Evolutionary conservation across 441 rosid genomes (phyloP).

Genomic region (Populus hybrid): DNA sequence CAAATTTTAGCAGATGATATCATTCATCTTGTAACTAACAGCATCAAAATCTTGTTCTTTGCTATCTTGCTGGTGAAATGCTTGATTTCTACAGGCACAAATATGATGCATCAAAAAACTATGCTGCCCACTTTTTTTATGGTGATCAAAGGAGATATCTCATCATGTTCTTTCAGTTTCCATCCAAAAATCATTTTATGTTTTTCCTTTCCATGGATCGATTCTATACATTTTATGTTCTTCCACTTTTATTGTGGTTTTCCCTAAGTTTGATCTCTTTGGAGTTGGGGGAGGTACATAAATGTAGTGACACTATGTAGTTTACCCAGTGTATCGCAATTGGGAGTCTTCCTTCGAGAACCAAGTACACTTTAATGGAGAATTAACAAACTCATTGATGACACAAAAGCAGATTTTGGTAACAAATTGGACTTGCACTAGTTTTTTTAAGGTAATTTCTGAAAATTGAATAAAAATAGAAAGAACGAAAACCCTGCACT

Average conservation of each 20-base stretch:
- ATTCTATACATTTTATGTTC: background rate
- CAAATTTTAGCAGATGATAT: background rate
- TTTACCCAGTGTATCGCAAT: background rate
- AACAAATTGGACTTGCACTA: conserved; percentile 17
- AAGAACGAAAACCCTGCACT: background rate
- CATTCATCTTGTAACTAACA: background rate
- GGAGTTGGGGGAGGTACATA: background rate
- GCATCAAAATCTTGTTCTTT: background rate
- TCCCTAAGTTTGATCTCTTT: background rate
- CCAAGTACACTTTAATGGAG: conserved; percentile 8
- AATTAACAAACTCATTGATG: conserved; percentile 13
- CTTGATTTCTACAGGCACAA: background rate
- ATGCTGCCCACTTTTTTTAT: background rate
- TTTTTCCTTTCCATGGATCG: background rate
- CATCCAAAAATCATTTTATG: background rate
- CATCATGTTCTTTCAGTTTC: background rate
- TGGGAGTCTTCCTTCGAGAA: background rate
- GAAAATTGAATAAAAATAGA: conserved; percentile 2
- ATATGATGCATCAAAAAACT: background rate
- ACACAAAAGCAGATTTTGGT: conserved; percentile 11
- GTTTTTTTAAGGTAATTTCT: conserved; percentile 3
- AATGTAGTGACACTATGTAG: background rate
- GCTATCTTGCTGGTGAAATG: background rate
- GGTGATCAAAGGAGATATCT: background rate
- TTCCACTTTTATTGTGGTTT: background rate